These are phyloP conservation scores for Syncephalis plumigaleata DNA, from an alignment of 371 early-diverging fungal genomes.

Conservation along the genomic window DNA sequence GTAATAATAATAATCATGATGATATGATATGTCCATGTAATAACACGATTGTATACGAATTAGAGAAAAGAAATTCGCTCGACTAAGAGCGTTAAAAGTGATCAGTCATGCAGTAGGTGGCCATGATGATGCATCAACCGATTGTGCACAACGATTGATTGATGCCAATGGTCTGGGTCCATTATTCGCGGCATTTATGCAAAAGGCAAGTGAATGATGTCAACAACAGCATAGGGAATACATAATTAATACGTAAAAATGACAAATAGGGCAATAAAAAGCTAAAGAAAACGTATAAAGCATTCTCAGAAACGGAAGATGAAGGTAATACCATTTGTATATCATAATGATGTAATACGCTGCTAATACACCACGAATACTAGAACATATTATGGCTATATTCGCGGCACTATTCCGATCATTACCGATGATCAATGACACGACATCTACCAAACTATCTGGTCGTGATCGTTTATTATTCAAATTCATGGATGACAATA, in stretches of 20 bases:
- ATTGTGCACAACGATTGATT: constrained; percentile 40
- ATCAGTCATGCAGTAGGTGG: constrained; percentile 57
- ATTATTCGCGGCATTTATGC: constrained; percentile 63
- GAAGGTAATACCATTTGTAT: constrained; percentile 22
- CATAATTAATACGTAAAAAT: neutral
- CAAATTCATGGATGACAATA: constrained; percentile 68
- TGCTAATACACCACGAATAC: neutral
- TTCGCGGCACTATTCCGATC: constrained; percentile 48
- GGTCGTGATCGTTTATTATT: constrained; percentile 47
- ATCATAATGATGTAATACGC: neutral
- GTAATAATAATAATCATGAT: neutral
- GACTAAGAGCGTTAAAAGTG: constrained; percentile 72
- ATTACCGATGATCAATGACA: neutral
- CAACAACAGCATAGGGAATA: neutral
- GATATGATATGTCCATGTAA: too few relatives aligned
- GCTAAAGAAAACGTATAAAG: constrained; percentile 41
- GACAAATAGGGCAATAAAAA: constrained; percentile 41
- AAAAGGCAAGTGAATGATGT: constrained; percentile 21
- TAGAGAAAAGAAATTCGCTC: constrained; percentile 57
- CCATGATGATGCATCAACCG: constrained; percentile 11
- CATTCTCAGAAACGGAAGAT: constrained; percentile 50
- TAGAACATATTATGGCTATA: constrained; percentile 69
- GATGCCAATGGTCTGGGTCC: constrained; percentile 62
- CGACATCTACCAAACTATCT: constrained; percentile 18
- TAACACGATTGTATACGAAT: neutral